Conservation (phyloP, 495 filamentous ascomycete genomes). For the Extremus antarcticus region DNA sequence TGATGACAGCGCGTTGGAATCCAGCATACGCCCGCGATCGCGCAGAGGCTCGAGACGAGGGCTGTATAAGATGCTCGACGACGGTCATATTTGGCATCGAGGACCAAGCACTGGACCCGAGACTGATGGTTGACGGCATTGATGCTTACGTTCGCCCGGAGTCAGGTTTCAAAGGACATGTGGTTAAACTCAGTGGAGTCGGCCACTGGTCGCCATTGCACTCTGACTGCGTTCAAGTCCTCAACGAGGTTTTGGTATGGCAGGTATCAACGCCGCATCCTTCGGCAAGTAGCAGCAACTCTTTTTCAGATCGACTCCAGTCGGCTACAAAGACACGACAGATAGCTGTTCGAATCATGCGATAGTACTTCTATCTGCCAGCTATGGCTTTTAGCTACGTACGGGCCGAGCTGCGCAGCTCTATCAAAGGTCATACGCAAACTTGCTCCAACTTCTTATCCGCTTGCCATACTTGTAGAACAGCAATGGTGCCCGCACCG, state of each 20-base stretch:
- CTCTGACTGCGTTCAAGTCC: background rate
- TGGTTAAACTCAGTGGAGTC: background rate
- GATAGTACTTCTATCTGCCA: background rate
- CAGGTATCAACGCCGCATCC: background rate
- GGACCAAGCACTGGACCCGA: conserved; percentile 29
- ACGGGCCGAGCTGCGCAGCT: too few relatives aligned
- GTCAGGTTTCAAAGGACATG: background rate
- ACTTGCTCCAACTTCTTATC: conserved; percentile 32
- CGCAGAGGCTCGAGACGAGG: too few relatives aligned
- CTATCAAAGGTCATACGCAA: conserved; percentile 1
- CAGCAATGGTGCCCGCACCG: conserved; percentile 26
- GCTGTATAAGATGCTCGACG: conserved; percentile 32
- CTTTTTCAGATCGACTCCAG: background rate
- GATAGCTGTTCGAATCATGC: background rate
- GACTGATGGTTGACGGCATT: conserved; percentile 22
- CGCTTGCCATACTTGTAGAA: conserved; percentile 47
- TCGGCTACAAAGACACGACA: background rate
- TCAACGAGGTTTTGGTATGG: background rate
- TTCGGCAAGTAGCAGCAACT: background rate
- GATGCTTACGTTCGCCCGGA: conserved; percentile 19
- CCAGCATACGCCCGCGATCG: background rate
- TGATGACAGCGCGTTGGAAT: conserved; percentile 33
- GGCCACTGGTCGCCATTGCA: background rate
- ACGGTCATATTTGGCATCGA: conserved; percentile 45
- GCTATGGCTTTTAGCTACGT: too few relatives aligned